phyloP scores from a whole-genome alignment of 805 yeast species.

The Candida insectorum region DNA sequence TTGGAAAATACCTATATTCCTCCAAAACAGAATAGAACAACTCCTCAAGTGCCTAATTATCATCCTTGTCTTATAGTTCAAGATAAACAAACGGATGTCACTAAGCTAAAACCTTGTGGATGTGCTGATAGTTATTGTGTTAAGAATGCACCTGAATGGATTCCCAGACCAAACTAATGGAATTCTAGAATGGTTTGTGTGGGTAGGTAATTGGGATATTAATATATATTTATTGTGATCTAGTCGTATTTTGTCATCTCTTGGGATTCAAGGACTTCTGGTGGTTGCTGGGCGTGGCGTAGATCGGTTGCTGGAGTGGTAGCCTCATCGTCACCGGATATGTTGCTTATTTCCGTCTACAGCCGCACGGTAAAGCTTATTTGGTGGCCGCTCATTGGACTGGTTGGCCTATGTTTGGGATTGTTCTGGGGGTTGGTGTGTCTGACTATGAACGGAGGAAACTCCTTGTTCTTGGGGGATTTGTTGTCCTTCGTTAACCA shows the following conservation, averaged over 20 bases:
- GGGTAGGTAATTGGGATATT: not conserved
- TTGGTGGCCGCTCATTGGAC: too few relatives aligned
- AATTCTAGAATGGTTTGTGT: not conserved
- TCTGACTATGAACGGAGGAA: too few relatives aligned
- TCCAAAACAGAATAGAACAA: slow-evolving; percentile 16
- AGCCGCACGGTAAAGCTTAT: too few relatives aligned
- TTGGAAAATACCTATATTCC: slow-evolving; percentile 50
- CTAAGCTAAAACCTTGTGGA: slow-evolving; percentile 37
- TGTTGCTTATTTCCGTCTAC: too few relatives aligned
- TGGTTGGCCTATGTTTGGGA: too few relatives aligned
- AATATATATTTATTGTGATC: not conserved
- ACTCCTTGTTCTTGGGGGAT: too few relatives aligned
- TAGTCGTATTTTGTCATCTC: not conserved
- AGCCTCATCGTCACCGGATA: too few relatives aligned
- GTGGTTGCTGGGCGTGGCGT: too few relatives aligned
- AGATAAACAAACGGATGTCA: slow-evolving; percentile 49
- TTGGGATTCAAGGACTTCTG: not conserved
- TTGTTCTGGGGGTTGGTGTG: too few relatives aligned
- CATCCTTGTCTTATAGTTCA: slow-evolving; percentile 59
- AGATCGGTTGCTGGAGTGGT: too few relatives aligned
- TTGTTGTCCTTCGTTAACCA: slow-evolving; percentile 22
- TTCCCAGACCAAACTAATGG: slow-evolving; percentile 24
- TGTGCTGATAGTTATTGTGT: slow-evolving; percentile 40
- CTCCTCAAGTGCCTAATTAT: slow-evolving; percentile 40
- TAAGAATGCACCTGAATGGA: slow-evolving; percentile 38